Evolutionary conservation across 73 alveolate genomes (phyloP).

Genomic region (Tetrahymena elliotti): DNA sequence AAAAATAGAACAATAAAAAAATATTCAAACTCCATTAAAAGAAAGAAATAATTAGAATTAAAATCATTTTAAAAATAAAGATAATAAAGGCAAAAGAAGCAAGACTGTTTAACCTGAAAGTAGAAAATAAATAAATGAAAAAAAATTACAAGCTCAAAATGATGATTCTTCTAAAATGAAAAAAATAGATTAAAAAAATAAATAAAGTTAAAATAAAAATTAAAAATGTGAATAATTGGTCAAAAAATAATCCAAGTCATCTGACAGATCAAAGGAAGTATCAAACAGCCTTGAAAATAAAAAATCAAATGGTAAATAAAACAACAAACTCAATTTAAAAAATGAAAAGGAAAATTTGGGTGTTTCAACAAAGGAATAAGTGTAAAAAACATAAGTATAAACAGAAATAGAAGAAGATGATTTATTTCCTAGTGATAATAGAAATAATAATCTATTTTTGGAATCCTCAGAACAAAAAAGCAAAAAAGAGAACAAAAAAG

Average conservation of each 20-base stretch:
- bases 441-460: not conserved
- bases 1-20: not conserved
- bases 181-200: not conserved
- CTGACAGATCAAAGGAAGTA: not conserved
- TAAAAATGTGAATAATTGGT: not conserved
- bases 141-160: not conserved
- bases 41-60: not conserved
- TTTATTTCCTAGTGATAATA: not conserved
- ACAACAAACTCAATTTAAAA: not conserved
- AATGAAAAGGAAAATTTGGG: not conserved
- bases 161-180: not conserved
- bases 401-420: not conserved
- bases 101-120: not conserved
- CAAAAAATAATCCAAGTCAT: not conserved
- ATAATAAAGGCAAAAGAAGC: not conserved
- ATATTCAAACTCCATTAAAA: not conserved
- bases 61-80: too few relatives aligned
- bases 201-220: not conserved
- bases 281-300: not conserved
- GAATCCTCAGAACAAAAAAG: not conserved
- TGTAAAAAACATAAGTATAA: not conserved
- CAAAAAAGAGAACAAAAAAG: not conserved
- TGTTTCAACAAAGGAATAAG: not conserved
- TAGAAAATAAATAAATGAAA: not conserved
- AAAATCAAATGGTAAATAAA: not conserved